Evolutionary conservation across 768 basidiomycete genomes (phyloP), one percentile per base, ranked within the genome.

Genomic region (Gautieria morchelliformis): DNA sequence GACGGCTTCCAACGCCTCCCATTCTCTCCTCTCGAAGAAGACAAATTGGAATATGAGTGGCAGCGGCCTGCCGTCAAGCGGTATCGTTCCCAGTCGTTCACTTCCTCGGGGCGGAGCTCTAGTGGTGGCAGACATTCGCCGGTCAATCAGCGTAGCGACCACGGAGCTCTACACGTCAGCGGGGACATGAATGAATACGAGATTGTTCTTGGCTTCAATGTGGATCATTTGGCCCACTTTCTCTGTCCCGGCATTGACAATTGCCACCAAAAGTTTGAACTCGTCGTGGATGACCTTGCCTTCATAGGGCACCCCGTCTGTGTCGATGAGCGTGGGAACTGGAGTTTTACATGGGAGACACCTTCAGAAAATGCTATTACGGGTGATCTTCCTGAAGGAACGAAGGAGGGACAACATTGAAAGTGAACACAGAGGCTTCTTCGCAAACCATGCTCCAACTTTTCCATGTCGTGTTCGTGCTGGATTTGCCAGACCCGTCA

Each of bases 251-350:
- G 48, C 9, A 67, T 83, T 46, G 77, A 83, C 14, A 82, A 93
- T 69, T 96, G 93, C 64, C 92, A 99, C 69, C 89, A 92, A 68
- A 91, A 91, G 65, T 97, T 96, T 66, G 93, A 95, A 67, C 79
- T 99, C 32, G 71, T 90, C 41, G 86, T 96, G 24, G 93, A 98
- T 66, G 86, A 93, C 63, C 76, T 98, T 24, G 89, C 84, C 5
- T 98, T 97, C 68, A 78, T 97, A 45, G 96, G 96, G 0, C 94
- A 98, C 68, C 96, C 95, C 1, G 93, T 97, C 2, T 89, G 87
- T 66, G 81, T 80, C 11, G 86, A 89, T 53, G 64, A 74, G 30
- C 84, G 86, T 62, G 89, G 86, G 1, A 74, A 66, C 14, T 93
- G 93, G 92, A 74, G 75, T 41, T 89, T 89, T 68, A 82, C 78